phyloP scores from a whole-genome alignment of 2,329 filamentous ascomycete species.

The Sarocladium strictum region DNA sequence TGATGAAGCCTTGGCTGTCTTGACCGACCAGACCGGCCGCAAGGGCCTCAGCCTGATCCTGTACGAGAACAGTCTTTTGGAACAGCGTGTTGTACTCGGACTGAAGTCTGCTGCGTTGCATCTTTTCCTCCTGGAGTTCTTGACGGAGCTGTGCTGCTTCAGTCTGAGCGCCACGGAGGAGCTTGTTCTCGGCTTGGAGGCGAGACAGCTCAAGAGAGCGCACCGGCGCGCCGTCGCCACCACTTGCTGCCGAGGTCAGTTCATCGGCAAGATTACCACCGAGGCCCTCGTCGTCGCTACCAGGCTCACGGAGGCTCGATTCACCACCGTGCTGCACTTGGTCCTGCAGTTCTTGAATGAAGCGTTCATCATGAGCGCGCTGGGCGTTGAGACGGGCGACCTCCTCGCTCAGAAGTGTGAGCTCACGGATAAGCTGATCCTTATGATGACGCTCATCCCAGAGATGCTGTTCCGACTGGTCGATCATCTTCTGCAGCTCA shows the following conservation, averaged over 20 bases:
- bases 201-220: conserved; percentile 49
- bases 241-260: conserved; percentile 42
- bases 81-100: conserved; percentile 50
- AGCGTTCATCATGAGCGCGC: conserved; percentile 43
- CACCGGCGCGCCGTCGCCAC: conserved; percentile 27
- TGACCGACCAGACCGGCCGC: conserved; percentile 45
- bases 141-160: conserved; percentile 48
- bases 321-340: conserved; percentile 36
- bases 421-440: conserved; percentile 39
- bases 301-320: not conserved
- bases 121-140: conserved; percentile 50
- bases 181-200: conserved; percentile 55
- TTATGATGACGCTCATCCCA: conserved; percentile 40
- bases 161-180: conserved; percentile 48
- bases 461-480: conserved; percentile 34
- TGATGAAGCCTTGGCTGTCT: conserved; percentile 47
- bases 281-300: not conserved
- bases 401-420: conserved; percentile 39
- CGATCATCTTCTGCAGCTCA: conserved; percentile 34
- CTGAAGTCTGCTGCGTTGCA: conserved; percentile 45
- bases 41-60: conserved; percentile 52
- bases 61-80: conserved; percentile 50
- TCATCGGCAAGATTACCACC: conserved; percentile 51
- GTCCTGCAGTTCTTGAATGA: conserved; percentile 55
- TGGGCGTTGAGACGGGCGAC: conserved; percentile 42